Evolutionary conservation across 768 basidiomycete genomes (phyloP).

Genomic region (Trametes gibbosa): DNA sequence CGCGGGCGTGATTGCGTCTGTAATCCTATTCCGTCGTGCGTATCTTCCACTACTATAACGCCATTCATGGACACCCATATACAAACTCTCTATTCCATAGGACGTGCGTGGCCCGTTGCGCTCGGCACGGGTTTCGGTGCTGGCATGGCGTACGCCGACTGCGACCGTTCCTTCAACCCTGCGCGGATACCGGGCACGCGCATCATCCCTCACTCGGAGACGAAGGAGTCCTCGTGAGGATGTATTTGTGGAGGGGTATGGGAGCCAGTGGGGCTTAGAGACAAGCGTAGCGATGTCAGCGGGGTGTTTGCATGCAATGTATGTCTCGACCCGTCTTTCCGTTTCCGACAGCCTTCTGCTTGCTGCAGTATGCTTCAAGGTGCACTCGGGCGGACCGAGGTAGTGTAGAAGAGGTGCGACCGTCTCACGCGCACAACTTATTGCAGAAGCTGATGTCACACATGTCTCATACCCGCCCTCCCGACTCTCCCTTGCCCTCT

Average conservation of each 20-base stretch:
- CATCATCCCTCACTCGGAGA: conserved; percentile 46
- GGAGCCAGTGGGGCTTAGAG: not conserved
- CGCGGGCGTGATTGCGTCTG: conserved; percentile 83
- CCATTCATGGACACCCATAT: not conserved
- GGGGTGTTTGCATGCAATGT: conserved; percentile 8
- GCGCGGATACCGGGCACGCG: conserved; percentile 84
- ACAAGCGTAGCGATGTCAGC: conserved; percentile 5
- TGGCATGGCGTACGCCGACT: conserved; percentile 87
- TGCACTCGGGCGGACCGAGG: no score
- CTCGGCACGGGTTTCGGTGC: conserved; percentile 84
- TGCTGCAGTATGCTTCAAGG: no score
- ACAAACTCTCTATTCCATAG: conserved; percentile 36
- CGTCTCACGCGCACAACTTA: not conserved
- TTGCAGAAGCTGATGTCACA: not conserved
- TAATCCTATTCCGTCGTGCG: conserved; percentile 89
- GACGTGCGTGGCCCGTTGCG: conserved; percentile 90
- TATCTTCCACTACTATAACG: conserved; percentile 24
- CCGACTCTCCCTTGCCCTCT: not conserved
- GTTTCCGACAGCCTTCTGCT: not conserved
- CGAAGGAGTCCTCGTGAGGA: conserved; percentile 13
- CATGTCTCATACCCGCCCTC: not conserved
- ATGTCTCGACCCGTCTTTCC: conserved; percentile 11
- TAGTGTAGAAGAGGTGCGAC: conserved; percentile 1
- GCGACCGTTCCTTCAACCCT: conserved; percentile 91
- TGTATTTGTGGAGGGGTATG: not conserved